Percentiles rank a stretch among this genome's conserved stretches.
Evolutionary conservation across 2,329 filamentous ascomycete genomes (phyloP).

Genomic region (Trichoderma guizhouense): DNA sequence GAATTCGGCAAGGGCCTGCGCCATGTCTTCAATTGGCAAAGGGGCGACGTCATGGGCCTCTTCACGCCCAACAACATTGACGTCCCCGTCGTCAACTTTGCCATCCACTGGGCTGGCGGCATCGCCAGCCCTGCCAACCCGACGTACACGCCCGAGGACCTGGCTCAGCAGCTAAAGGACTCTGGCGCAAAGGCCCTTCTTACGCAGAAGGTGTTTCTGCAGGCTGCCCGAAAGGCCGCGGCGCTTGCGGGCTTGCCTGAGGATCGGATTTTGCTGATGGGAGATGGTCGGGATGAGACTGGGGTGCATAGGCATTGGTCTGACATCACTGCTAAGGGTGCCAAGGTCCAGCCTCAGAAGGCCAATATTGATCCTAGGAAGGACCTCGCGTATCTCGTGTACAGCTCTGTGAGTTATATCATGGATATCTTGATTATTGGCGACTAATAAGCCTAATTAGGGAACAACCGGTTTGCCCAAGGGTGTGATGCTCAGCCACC

Average conservation of each 20-base stretch:
- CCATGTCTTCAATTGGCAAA: constrained; percentile 71
- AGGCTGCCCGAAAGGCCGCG: constrained; percentile 65
- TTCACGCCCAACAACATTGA: constrained; percentile 88
- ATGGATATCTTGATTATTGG: not conserved
- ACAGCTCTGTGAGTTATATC: constrained; percentile 56
- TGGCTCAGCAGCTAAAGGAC: constrained; percentile 80
- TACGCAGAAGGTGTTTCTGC: constrained; percentile 67
- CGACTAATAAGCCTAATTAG: constrained; percentile 19
- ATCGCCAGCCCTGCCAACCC: constrained; percentile 84
- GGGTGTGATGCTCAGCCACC: constrained; percentile 81
- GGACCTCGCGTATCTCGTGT: constrained; percentile 81
- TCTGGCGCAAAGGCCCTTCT: constrained; percentile 70
- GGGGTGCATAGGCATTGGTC: constrained; percentile 68
- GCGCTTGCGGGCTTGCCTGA: constrained; percentile 65
- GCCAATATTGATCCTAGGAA: constrained; percentile 63
- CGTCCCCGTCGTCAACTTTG: constrained; percentile 72
- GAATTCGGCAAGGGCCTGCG: constrained; percentile 80
- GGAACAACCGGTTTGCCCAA: constrained; percentile 91
- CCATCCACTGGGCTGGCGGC: constrained; percentile 78
- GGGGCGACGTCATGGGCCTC: constrained; percentile 77
- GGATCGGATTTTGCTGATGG: constrained; percentile 72
- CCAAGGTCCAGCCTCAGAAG: constrained; percentile 50
- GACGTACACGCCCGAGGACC: constrained; percentile 77
- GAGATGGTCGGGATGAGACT: constrained; percentile 60
- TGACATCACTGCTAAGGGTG: constrained; percentile 58